Evolutionary conservation across 441 rosid genomes (phyloP), one percentile per base, ranked within the genome.

Genomic region (Adansonia madagascariensis): DNA sequence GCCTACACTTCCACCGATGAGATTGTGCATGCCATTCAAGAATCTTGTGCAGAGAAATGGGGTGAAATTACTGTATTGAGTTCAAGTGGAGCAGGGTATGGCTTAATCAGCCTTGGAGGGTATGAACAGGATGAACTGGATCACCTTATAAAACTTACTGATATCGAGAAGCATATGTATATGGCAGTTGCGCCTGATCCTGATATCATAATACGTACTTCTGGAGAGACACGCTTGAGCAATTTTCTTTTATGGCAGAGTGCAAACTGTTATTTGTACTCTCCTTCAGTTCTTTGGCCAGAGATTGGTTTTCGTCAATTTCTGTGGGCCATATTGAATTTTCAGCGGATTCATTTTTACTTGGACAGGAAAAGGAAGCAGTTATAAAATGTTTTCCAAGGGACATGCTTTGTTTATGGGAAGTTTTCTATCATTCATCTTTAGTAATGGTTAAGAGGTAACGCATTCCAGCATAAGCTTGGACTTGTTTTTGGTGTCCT

Each of bases 191-290:
- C 86, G 8, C 97, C 97, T 15, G 85, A 91, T 75, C 98, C 95
- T 20, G 97, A 93, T 77, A 83, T 91, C 64, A 70, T 93, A 47
- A 80, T 94, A 57, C 84, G 97, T 67, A 94, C 92, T 81, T 94
- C 92, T n/a, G 93, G 98, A 14, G 98, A 93, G 86, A 85, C 86
- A 61, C 84, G 95, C n/a, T 80, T 93, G 72, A 94, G 98, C 80
- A 93, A 91, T 79, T 94, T 89, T 81, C 90, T 91, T 5, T 82
- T 92, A 50, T 93, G 97, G 98, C 95, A 95, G 78, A 84, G 82
- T 1, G 17, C 65, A 17, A 11, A 41, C 66, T 65, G 82, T 22
- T 74, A 71, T 31, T 77, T 82, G 57, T 80, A 82, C 74, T 71
- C 80, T 62, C 84, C 88, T 43, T 62, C 77, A 1, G 84, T 60